Evolutionary conservation across 2,329 filamentous ascomycete genomes (phyloP).

Genomic region (Neospermospora avenae): DNA sequence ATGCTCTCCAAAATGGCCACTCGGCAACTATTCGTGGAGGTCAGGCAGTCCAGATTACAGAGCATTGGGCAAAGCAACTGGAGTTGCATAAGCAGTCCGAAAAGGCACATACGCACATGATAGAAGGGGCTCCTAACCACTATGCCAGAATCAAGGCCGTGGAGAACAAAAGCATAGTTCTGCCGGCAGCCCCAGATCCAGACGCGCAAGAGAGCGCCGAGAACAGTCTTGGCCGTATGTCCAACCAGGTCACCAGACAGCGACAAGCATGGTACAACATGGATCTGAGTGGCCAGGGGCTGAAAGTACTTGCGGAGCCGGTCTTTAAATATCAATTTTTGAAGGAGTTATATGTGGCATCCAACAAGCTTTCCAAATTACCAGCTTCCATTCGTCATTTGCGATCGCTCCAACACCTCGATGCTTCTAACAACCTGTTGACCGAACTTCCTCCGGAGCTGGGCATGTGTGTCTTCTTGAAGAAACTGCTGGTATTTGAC

Average conservation of each 20-base stretch:
- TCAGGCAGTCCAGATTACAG: constrained; percentile 52
- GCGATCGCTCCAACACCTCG: constrained; percentile 76
- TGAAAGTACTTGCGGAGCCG: constrained; percentile 74
- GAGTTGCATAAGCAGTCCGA: constrained; percentile 75
- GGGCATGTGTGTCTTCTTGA: constrained; percentile 93
- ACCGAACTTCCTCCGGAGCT: constrained; percentile 81
- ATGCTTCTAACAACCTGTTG: constrained; percentile 86
- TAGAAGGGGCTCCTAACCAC: constrained; percentile 62
- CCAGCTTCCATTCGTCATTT: constrained; percentile 79
- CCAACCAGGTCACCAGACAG: constrained; percentile 47
- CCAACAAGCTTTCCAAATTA: constrained; percentile 82
- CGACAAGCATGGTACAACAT: constrained; percentile 88
- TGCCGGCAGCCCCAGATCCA: constrained; percentile 41
- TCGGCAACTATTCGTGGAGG: constrained; percentile 45
- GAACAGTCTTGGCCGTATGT: constrained; percentile 54
- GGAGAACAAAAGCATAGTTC: constrained; percentile 62
- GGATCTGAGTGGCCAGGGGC: constrained; percentile 92
- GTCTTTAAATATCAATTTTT: constrained; percentile 89
- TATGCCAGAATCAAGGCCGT: constrained; percentile 70
- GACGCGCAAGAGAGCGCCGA: constrained; percentile 48
- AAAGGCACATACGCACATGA: constrained; percentile 69
- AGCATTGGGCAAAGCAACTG: constrained; percentile 87
- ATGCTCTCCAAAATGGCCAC: constrained; percentile 56
- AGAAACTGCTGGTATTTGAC: constrained; percentile 82
- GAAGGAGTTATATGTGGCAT: constrained; percentile 87